These are phyloP conservation scores for Funneliformis mosseae DNA, from an alignment of 192 early-diverging fungal species.

Conservation along the genomic window DNA sequence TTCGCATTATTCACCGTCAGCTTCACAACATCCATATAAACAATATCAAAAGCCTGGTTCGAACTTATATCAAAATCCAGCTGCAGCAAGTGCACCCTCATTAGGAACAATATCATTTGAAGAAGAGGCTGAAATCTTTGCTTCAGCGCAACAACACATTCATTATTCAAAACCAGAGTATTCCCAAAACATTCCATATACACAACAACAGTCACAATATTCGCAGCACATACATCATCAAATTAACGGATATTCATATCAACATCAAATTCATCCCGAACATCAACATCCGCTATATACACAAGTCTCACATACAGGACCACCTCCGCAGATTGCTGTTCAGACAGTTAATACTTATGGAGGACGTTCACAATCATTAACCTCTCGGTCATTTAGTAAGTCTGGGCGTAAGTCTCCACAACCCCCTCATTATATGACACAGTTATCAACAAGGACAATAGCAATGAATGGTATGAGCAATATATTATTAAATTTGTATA, in stretches of 20 bases:
- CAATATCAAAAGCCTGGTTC: neutral
- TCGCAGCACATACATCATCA: neutral
- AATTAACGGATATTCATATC: neutral
- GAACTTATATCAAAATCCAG: neutral
- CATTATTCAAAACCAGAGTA: neutral
- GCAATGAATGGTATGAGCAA: constrained; percentile 7
- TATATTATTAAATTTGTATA: neutral
- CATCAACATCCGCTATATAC: neutral
- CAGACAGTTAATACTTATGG: neutral
- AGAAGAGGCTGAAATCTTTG: neutral
- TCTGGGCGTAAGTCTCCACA: neutral
- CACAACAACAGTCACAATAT: neutral
- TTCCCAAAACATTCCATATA: neutral
- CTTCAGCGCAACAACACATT: neutral
- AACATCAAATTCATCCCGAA: neutral
- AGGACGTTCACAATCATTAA: neutral
- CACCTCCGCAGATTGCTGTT: constrained; percentile 1
- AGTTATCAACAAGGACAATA: neutral
- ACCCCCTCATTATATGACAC: neutral
- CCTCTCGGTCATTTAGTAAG: neutral
- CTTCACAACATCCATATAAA: neutral
- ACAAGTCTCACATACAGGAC: neutral
- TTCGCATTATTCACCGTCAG: neutral
- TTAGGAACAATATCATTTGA: neutral
- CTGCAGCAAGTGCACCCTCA: neutral